Conservation (phyloP, 192 early-diverging fungal genomes). For the Jimgerdemannia lactiflua region DNA sequence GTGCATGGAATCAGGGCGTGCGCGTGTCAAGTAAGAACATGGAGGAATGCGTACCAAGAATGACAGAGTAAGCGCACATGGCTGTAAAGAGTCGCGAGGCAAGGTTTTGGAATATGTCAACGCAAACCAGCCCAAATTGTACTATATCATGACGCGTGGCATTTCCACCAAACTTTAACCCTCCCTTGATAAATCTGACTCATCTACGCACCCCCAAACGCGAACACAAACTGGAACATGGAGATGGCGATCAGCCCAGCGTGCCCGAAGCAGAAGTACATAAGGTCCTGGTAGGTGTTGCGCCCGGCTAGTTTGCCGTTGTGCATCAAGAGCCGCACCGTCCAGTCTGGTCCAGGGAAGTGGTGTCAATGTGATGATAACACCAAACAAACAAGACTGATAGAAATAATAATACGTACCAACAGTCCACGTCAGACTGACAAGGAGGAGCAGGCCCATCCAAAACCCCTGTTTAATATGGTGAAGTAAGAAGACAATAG, state of each 20-base stretch:
- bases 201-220: slow-evolving; percentile 76
- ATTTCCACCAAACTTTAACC: background rate
- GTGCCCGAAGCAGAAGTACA: slow-evolving; percentile 80
- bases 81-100: slow-evolving; percentile 13
- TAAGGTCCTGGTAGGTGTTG: slow-evolving; percentile 80
- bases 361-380: background rate
- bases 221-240: slow-evolving; percentile 90
- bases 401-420: slow-evolving; percentile 35
- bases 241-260: slow-evolving; percentile 75
- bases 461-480: slow-evolving; percentile 28
- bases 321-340: slow-evolving; percentile 67
- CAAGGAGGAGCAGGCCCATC: slow-evolving; percentile 50
- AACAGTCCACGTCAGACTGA: slow-evolving; percentile 58
- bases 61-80: slow-evolving; percentile 69
- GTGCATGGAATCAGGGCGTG: background rate
- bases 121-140: background rate
- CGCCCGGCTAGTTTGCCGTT: slow-evolving; percentile 76
- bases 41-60: slow-evolving; percentile 26
- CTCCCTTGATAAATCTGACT: slow-evolving; percentile 5
- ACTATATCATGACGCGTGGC: background rate
- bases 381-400: background rate
- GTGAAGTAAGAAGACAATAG: background rate
- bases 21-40: background rate
- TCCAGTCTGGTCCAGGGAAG: slow-evolving; percentile 59
- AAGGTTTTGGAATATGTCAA: background rate